A percentile compares a stretch with the other conserved stretches of the same genome.
Conservation (phyloP, 441 rosid genomes). For the Croton setiger region DNA sequence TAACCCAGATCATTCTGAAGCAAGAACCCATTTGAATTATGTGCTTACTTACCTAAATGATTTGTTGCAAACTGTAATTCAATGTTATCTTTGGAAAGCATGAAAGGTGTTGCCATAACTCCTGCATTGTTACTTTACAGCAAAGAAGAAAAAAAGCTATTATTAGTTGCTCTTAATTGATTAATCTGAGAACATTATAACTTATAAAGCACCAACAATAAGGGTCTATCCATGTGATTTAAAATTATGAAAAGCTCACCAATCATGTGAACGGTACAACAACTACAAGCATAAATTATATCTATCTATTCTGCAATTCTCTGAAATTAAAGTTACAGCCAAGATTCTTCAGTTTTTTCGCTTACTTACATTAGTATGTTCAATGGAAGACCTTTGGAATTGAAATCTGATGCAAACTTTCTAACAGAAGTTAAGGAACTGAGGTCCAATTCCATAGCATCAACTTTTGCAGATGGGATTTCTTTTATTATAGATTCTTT, state of each 20-base stretch:
- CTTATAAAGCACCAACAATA: background rate
- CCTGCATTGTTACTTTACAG: constrained; percentile 65
- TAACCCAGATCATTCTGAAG: background rate
- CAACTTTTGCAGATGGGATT: constrained; percentile 58
- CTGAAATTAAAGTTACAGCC: background rate
- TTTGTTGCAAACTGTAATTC: constrained; percentile 72
- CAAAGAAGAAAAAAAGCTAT: constrained; percentile 17
- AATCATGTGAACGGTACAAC: background rate
- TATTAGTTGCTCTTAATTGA: constrained; percentile 1
- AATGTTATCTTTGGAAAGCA: constrained; percentile 50
- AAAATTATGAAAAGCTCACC: background rate
- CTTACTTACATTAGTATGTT: constrained; percentile 64
- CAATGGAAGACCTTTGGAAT: constrained; percentile 47
- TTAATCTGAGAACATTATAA: background rate
- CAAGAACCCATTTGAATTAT: background rate
- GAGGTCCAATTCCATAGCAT: constrained; percentile 77
- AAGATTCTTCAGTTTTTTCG: background rate
- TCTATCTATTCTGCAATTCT: background rate
- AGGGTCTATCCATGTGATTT: background rate
- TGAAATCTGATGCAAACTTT: constrained; percentile 63
- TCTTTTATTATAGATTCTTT: constrained; percentile 47
- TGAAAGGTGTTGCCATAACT: constrained; percentile 54
- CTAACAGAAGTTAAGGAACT: constrained; percentile 65
- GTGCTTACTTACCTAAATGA: constrained; percentile 43
- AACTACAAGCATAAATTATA: background rate